Evolutionary conservation across 352 stramenopile species (phyloP).

Genomic region (Globisporangium sylvaticum): DNA sequence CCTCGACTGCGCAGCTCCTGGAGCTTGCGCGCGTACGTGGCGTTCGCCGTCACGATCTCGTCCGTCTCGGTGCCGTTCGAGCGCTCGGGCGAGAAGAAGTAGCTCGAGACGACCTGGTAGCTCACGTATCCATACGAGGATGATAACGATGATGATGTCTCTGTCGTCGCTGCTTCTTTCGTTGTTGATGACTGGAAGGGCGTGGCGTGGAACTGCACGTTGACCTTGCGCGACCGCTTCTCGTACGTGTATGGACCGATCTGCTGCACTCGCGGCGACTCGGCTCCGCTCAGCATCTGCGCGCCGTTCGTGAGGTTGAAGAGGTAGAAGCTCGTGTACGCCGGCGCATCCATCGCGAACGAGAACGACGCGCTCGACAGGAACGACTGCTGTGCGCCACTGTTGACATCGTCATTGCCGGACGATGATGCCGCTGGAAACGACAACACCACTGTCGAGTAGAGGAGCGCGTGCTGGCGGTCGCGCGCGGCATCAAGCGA

Average conservation of each 20-base stretch:
- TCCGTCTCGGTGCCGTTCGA: conserved; percentile 68
- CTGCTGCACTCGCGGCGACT: conserved; percentile 34
- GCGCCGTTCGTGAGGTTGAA: conserved; percentile 67
- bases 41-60: conserved; percentile 50
- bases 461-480: conserved; percentile 11
- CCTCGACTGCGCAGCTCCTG: conserved; percentile 37
- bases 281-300: conserved; percentile 29
- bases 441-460: conserved; percentile 6
- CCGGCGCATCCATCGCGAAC: conserved; percentile 44
- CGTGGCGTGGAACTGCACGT: conserved; percentile 35
- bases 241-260: conserved; percentile 69
- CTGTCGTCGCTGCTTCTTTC: not conserved
- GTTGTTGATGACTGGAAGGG: conserved; percentile 9
- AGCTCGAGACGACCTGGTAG: conserved; percentile 46
- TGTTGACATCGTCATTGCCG: conserved; percentile 4
- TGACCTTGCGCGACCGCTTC: conserved; percentile 51
- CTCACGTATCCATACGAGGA: conserved; percentile 34
- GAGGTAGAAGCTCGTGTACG: conserved; percentile 58
- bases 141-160: not conserved
- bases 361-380: conserved; percentile 29
- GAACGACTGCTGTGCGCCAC: conserved; percentile 4
- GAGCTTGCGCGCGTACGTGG: conserved; percentile 51
- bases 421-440: not conserved
- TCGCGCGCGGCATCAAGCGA: conserved; percentile 22
- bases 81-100: conserved; percentile 37